phyloP scores from a whole-genome alignment of 2,329 filamentous ascomycete genomes.

The Metarhizium sp. region DNA sequence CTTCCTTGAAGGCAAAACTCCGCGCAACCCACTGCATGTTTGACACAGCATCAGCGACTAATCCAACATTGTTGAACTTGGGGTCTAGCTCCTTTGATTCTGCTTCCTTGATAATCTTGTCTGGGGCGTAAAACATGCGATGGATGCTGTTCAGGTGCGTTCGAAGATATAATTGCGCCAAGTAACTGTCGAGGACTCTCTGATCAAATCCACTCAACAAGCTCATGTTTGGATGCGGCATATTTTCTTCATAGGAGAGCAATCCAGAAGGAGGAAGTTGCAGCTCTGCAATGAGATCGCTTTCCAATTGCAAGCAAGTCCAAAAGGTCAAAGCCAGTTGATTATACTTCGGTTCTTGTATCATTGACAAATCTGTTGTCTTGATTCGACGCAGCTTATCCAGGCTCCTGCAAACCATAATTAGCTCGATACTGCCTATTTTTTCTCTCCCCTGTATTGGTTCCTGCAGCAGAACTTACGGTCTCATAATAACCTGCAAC shows the following conservation, averaged over 20 bases:
- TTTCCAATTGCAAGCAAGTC: slow-evolving; percentile 90
- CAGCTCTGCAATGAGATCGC: slow-evolving; percentile 87
- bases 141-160: slow-evolving; percentile 58
- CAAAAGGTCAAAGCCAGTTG: slow-evolving; percentile 72
- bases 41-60: slow-evolving; percentile 33
- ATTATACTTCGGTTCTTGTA: slow-evolving; percentile 41
- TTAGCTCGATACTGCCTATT: background rate
- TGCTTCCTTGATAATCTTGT: slow-evolving; percentile 21
- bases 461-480: slow-evolving; percentile 37
- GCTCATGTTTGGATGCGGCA: slow-evolving; percentile 55
- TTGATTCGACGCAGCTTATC: slow-evolving; percentile 36
- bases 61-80: slow-evolving; percentile 36
- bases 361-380: slow-evolving; percentile 21
- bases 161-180: slow-evolving; percentile 53
- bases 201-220: slow-evolving; percentile 32
- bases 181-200: slow-evolving; percentile 48
- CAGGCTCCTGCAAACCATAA: slow-evolving; percentile 31
- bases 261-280: slow-evolving; percentile 51
- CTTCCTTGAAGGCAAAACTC: slow-evolving; percentile 49
- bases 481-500: slow-evolving; percentile 65
- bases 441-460: background rate
- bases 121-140: slow-evolving; percentile 41
- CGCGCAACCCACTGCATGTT: slow-evolving; percentile 37
- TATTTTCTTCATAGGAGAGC: slow-evolving; percentile 50
- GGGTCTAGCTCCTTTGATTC: slow-evolving; percentile 16